Base-by-base conservation (phyloP, 2,329 filamentous ascomycete species). In the Colletotrichum sp. region DNA sequence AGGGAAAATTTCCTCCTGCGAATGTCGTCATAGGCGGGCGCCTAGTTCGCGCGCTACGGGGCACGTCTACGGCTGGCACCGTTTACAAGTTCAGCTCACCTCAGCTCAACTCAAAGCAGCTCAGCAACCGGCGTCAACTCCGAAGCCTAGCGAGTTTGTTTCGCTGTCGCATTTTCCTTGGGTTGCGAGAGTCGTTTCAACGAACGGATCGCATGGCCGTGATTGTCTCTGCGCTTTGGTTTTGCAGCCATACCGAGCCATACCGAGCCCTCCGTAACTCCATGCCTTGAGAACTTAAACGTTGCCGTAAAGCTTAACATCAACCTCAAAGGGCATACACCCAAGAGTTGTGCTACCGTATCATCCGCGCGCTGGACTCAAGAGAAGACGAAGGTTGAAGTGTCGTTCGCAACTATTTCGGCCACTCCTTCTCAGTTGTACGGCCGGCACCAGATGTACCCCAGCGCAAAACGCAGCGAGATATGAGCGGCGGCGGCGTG, bases 1-100 rank as follows among this genome's bases (percentile, higher is more conserved):
- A 68, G 49, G 73, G 34, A 68, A 72, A 73, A 65, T 60, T 66
- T 63, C 70, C 52, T 67, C 63, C 44, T 69, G 39, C 67, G 28
- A 60, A 65, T 76, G 74, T 74, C 74, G 74, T 76, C 74, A 76
- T 76, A 76, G 36, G 26, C 44, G 65, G 34, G 30, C 16, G 8
- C 49, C 59, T 49, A 49, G 44, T 49, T 21, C 44, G n/a, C 44
- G 18, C n/a, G 44, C 44, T 49, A 49, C 44, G 44, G 44, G n/a
- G 44, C 28, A 30, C 28, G 28, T 30, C 28, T 30, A 49, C 44
- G 44, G 44, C 44, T 49, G n/a, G 44, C 44, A 49, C 18, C 44
- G 44, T 49, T 49, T 21, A 49, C 44, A 49, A 49, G 18, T 21
- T 49, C 18, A 49, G 44, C n/a, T 49, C 44, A 49, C 18, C 39